phyloP scores from a whole-genome alignment of 345 rosid genomes.

The Eutrema japonicum region DNA sequence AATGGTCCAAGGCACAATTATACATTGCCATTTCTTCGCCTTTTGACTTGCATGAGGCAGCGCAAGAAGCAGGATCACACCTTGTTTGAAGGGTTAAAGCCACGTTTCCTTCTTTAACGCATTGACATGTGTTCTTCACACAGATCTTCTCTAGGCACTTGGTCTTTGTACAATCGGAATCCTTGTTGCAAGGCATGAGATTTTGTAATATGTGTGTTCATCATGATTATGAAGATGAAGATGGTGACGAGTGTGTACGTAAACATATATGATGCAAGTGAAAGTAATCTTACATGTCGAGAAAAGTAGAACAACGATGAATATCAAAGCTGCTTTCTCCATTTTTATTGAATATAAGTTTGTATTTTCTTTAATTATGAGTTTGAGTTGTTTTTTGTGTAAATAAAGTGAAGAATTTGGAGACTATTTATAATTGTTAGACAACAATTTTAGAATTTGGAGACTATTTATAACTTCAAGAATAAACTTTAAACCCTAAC shows the following conservation, averaged over 20 bases:
- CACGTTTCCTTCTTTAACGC: background rate
- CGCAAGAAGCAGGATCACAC: background rate
- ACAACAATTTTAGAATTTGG: background rate
- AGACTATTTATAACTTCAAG: background rate
- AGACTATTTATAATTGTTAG: background rate
- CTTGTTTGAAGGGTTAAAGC: background rate
- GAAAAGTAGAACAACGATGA: background rate
- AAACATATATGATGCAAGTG: background rate
- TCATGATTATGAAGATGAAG: background rate
- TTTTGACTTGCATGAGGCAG: background rate
- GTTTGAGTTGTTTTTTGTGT: background rate
- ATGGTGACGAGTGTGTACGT: background rate
- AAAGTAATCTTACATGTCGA: background rate
- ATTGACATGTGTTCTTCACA: background rate
- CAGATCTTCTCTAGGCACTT: background rate
- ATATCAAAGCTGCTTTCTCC: background rate
- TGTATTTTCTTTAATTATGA: background rate
- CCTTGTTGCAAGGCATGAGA: background rate
- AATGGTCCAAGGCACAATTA: background rate
- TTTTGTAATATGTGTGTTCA: background rate
- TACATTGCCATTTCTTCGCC: background rate
- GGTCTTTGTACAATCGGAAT: background rate
- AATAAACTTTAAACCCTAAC: too few relatives aligned
- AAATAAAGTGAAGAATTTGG: background rate
- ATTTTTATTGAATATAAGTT: background rate